phyloP scores from a whole-genome alignment of 768 basidiomycete species.

The Rhizopogon salebrosus region DNA sequence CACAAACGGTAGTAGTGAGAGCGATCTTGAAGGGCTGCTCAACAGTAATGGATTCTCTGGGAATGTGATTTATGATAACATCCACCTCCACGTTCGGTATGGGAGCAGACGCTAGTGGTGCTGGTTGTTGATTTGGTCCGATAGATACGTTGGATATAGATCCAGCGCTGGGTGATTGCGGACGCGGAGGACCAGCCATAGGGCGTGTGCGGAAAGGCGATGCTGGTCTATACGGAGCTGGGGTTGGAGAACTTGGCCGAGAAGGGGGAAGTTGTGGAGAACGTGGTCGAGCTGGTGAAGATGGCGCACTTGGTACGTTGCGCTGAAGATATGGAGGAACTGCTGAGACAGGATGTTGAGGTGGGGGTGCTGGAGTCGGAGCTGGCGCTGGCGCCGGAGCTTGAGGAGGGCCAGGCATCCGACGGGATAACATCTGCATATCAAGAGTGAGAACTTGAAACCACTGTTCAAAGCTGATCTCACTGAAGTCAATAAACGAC shows the following conservation, averaged over 20 bases:
- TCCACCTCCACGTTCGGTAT: conserved; percentile 48
- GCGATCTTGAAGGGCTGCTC: conserved; percentile 58
- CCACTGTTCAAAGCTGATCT: conserved; percentile 10
- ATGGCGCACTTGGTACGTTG: conserved; percentile 29
- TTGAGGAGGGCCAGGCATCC: conserved; percentile 54
- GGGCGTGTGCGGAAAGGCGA: conserved; percentile 36
- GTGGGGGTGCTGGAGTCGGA: conserved; percentile 13
- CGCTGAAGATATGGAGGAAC: conserved; percentile 76
- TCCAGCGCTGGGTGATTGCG: conserved; percentile 28
- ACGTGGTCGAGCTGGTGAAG: conserved; percentile 45
- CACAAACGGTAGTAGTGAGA: conserved; percentile 49
- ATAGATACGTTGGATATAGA: conserved; percentile 13
- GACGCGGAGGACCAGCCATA: conserved; percentile 21
- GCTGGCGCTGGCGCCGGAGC: conserved; percentile 12
- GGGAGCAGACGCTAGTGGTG: conserved; percentile 16
- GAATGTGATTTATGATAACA: conserved; percentile 47
- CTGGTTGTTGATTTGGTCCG: conserved; percentile 9
- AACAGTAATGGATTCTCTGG: conserved; percentile 38
- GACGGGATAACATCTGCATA: conserved; percentile 66
- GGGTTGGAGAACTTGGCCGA: conserved; percentile 55
- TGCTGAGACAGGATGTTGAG: conserved; percentile 57
- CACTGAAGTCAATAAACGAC: conserved; percentile 79
- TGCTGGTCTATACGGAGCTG: conserved; percentile 37
- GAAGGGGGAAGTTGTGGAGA: conserved; percentile 50
- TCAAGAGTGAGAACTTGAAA: background rate